phyloP scores from a whole-genome alignment of 768 basidiomycete genomes.

The Russula lepida region DNA sequence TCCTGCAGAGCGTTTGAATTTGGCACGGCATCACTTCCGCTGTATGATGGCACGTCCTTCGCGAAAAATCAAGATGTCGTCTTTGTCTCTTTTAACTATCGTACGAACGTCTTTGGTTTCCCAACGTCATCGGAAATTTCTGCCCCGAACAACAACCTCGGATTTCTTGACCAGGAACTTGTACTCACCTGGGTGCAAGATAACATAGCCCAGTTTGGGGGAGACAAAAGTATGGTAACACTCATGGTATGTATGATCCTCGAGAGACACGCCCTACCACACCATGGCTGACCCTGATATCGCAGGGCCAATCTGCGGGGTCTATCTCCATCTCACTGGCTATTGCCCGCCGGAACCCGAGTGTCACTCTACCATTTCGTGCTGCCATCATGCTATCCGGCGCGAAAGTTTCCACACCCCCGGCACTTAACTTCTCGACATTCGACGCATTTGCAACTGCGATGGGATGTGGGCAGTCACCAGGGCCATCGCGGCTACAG shows the following conservation, averaged over 20 bases:
- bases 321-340: too few relatives aligned
- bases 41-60: constrained; percentile 6
- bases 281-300: neutral
- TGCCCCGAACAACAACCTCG: too few relatives aligned
- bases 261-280: constrained; percentile 3
- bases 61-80: constrained; percentile 7
- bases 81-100: too few relatives aligned
- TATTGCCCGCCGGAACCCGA: too few relatives aligned
- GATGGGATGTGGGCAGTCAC: too few relatives aligned
- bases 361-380: too few relatives aligned
- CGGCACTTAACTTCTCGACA: too few relatives aligned
- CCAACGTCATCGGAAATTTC: constrained; percentile 3
- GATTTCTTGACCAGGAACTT: constrained; percentile 13
- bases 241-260: constrained; percentile 23
- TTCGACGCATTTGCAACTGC: too few relatives aligned
- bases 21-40: neutral
- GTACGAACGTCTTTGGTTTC: constrained; percentile 12
- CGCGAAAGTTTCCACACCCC: too few relatives aligned
- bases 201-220: constrained; percentile 55
- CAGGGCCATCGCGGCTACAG: too few relatives aligned
- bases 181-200: constrained; percentile 49
- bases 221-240: constrained; percentile 37
- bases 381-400: too few relatives aligned
- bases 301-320: constrained; percentile 11
- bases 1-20: neutral